Evolutionary conservation across 805 yeast genomes (phyloP), one percentile per base, ranked within the genome.

Genomic region (Nakazawaea ernobii): DNA sequence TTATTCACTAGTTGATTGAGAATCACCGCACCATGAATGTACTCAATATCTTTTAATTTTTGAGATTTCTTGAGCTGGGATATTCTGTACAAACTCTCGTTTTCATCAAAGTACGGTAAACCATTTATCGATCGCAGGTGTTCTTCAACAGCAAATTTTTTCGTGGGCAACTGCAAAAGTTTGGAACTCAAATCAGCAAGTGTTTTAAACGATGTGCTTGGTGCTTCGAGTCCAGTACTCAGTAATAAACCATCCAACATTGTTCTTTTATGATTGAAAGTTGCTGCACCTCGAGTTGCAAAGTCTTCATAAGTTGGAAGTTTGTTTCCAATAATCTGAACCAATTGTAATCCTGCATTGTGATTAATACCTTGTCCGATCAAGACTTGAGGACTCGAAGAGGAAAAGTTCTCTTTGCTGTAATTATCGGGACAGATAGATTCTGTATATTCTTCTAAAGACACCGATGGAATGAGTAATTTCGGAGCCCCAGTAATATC

Each of bases 11-110:
- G 69, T 39, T 68, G 68, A 53, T 75, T 75, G 17, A 72, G 52
- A 29, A 71, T 70, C 28, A 76, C 74, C 8, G 71, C 62, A 37
- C 78, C 77, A 50, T 77, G 82, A 6, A 68, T 52, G 52, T 73
- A 72, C 52, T 77, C 81, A 32, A 76, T 56, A 51, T 74, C 77
- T 48, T 63, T 70, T 20, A 77, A 60, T 29, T 69, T 61, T 52
- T 68, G 56, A 59, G 60, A 56, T 63, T 55, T 49, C 17, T 40
- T 28, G 14, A 46, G 30, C n/a, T 46, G 17, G 6, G 44, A 40
- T n/a, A 46, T 46, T 14, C 15, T 46, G 28, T 46, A 40, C 57
- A 50, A 46, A 53, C 41, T 39, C 57, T 61, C 51, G 61, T 51
- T 55, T 32, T 59, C 61, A 27, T 66, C 59, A 52, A 68, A 76